phyloP scores from a whole-genome alignment of 2,329 filamentous ascomycete genomes.

The Leptographium procerum region DNA sequence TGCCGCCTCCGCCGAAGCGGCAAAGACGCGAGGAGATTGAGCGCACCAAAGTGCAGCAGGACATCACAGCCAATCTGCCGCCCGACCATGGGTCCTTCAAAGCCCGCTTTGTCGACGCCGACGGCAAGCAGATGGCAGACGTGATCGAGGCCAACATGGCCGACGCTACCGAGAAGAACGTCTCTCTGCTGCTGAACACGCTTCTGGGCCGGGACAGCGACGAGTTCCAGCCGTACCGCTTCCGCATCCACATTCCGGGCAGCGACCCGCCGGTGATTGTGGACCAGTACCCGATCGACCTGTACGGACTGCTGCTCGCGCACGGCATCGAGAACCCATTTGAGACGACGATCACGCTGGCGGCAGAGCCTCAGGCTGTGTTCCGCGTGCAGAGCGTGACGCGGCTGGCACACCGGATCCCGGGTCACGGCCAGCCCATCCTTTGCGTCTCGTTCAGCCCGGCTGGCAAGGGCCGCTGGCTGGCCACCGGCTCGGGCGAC shows the following conservation, averaged over 20 bases:
- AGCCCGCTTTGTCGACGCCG: slow-evolving; percentile 77
- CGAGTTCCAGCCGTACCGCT: slow-evolving; percentile 50
- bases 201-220: slow-evolving; percentile 55
- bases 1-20: slow-evolving; percentile 47
- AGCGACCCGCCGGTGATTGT: slow-evolving; percentile 34
- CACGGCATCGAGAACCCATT: slow-evolving; percentile 49
- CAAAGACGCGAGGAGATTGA: slow-evolving; percentile 68
- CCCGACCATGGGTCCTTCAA: slow-evolving; percentile 65
- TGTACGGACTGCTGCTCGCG: slow-evolving; percentile 40
- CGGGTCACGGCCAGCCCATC: slow-evolving; percentile 86
- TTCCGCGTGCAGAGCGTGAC: slow-evolving; percentile 90
- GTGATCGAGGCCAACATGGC: slow-evolving; percentile 64
- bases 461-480: slow-evolving; percentile 52
- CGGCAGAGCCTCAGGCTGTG: slow-evolving; percentile 72
- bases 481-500: slow-evolving; percentile 86
- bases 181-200: slow-evolving; percentile 78
- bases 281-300: slow-evolving; percentile 44
- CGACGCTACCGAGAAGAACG: slow-evolving; percentile 78
- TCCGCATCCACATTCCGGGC: slow-evolving; percentile 46
- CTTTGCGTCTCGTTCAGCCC: slow-evolving; percentile 80
- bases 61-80: slow-evolving; percentile 56
- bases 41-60: slow-evolving; percentile 61
- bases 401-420: slow-evolving; percentile 76
- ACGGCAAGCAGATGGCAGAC: slow-evolving; percentile 61
- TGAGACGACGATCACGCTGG: slow-evolving; percentile 39